A percentile compares a stretch with the other conserved stretches of the same genome.
Evolutionary conservation across 139 green algal genomes (phyloP).

Genomic region (Microglena sp.): DNA sequence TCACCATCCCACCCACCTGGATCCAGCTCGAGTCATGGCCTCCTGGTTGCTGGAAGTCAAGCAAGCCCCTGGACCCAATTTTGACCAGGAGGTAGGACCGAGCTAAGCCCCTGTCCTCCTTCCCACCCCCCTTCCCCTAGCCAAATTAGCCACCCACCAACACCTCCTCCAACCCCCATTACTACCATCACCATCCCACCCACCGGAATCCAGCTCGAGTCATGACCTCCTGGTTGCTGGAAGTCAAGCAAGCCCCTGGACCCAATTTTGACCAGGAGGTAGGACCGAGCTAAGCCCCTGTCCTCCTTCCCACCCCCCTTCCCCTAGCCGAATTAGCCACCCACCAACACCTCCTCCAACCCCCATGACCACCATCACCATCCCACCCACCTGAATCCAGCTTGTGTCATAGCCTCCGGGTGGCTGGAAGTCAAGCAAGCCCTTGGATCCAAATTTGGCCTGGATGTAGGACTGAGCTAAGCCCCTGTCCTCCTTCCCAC

Average conservation of each 20-base stretch:
- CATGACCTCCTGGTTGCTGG: constrained; percentile 44
- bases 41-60: constrained; percentile 62
- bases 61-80: constrained; percentile 30
- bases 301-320: neutral
- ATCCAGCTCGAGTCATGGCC: constrained; percentile 65
- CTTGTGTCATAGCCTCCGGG: constrained; percentile 58
- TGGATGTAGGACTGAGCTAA: neutral
- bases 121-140: too few species aligned
- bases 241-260: constrained; percentile 59
- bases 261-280: constrained; percentile 42
- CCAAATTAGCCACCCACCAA: too few species aligned
- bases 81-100: too few species aligned
- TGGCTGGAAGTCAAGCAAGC: constrained; percentile 58
- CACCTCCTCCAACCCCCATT: neutral
- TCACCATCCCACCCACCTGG: constrained; percentile 19
- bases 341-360: neutral
- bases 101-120: too few species aligned
- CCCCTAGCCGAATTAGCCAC: too few species aligned
- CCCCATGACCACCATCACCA: neutral
- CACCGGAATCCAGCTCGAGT: constrained; percentile 60
- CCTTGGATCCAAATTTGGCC: constrained; percentile 46
- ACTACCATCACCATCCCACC: neutral
- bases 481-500: neutral
- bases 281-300: neutral
- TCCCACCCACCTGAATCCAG: constrained; percentile 39